Base-by-base conservation (phyloP, 768 basidiomycete genomes). In the Leucocoprinus leucothites region DNA sequence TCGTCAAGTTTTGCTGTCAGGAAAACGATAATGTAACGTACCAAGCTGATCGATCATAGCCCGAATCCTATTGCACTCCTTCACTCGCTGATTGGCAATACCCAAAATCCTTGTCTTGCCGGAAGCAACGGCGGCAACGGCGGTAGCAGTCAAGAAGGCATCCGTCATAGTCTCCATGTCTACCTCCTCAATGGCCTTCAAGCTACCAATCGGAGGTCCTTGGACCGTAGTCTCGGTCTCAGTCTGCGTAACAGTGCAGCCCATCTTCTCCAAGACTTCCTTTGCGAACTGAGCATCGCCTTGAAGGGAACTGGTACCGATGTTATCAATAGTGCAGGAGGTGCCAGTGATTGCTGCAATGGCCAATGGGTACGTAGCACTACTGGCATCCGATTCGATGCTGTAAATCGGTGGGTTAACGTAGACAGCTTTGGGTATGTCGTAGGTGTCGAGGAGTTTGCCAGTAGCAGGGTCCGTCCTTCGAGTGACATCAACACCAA, bases 101-200 rank as follows among this genome's bases (percentile, higher is more conserved):
- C 97, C 95, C 47, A 89, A 67, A 61, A 99, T 98, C 57, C 92
- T 79, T 8, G 94, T 89, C 60, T 84, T 82, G 9, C 82, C 84
- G 38, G 69, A 68, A 0, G 84, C 75, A 19, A 97, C 90, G 53
- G 97, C 96, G 50, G 93, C 95, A 18, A 99, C 74, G 7, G 88
- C 94, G 9, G 85, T 89, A 8, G 97, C 96, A 2, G 95, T 98
- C 73, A 98, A 80, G 77, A 99, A 99, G 19, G 96, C 97, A 68
- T 99, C 97, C 6, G 97, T 99, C 97, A 99, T 98, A n/a, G 88
- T 86, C 70, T 97, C 94, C 97, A 98, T 98, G 67, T 98, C 93
- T 19, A 98, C 84, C 62, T 86, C 81, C 49, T 89, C 91, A 48
- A 97, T 79, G 1, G 90, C 90, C 60, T 86, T 85, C 47, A 99